Evolutionary conservation across 495 filamentous ascomycete species (phyloP), one percentile per base, ranked within the genome.

Genomic region (Diplogelasinospora grovesii): DNA sequence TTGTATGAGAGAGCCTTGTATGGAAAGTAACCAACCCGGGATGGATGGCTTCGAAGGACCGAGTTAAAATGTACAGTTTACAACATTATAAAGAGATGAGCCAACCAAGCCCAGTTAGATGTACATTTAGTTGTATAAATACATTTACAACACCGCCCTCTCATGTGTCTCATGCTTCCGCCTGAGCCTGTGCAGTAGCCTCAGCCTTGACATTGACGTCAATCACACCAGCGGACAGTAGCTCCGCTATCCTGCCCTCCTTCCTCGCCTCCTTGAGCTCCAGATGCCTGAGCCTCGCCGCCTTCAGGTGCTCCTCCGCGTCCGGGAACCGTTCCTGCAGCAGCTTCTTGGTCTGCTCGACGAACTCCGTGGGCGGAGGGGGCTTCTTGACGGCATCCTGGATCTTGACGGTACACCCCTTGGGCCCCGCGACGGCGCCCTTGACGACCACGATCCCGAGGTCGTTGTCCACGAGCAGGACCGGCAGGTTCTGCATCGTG

Each of bases 381-480:
- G 82, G 77, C 73, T 89, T 92, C 77, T 93, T 94, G 59, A 90
- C 75, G 8, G 89, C 86, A 68, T 97, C 89, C 54, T 92, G 83
- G 39, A 97, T 74, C 65, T 79, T 79, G 36, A 97, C 86, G 30
- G 82, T 61, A 42, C 80, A 81, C 30, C 86, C 84, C 62, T 88
- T 89, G 30, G 89, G 89, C 10, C 89, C 89, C 20, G 82, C 81
- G 37, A 97, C 79, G 49, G 74, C 71, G 41, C 89, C 92, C 61
- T 84, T 86, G 31, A 98, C 76, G 39, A 96, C 81, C 32, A 98
- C 79, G 46, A 94, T 75, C 8, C 92, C 90, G 54, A 86, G 80
- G 54, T 82, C 80, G 41, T 77, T 70, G 64, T 96, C 86, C 24
- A 95, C 82, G 68, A 85, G 79, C 53, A 98, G 64, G 37, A 98